These are phyloP conservation scores for Moesziomyces sp. DNA, from an alignment of 1,284 basidiomycete genomes.

Conservation along the genomic window DNA sequence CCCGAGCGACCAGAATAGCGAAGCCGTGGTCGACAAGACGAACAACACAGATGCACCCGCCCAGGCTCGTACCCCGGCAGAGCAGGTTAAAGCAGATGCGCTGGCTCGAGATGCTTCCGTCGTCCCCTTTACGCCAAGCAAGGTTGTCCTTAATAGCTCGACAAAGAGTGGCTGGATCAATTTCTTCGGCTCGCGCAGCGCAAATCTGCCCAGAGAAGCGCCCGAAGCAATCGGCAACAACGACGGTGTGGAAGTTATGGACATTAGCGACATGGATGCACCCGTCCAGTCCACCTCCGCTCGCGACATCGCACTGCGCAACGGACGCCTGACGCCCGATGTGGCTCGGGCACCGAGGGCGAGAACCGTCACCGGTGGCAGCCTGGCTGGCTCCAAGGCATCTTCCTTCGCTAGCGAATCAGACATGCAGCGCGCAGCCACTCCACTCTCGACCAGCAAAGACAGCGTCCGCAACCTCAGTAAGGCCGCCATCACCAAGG, in stretches of 20 bases:
- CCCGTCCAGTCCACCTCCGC: conserved; percentile 7
- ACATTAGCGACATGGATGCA: conserved; percentile 43
- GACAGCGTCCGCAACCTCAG: conserved; percentile 33
- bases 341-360: conserved; percentile 10
- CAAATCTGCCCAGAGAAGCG: conserved; percentile 24
- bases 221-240: conserved; percentile 28
- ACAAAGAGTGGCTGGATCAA: conserved; percentile 57
- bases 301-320: conserved; percentile 5
- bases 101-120: conserved; percentile 42
- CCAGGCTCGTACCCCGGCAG: conserved; percentile 50
- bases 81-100: conserved; percentile 63
- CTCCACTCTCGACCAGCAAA: conserved; percentile 37
- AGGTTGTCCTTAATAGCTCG: conserved; percentile 53
- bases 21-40: neutral
- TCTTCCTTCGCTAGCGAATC: conserved; percentile 28
- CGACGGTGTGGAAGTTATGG: conserved; percentile 61
- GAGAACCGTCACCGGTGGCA: conserved; percentile 14
- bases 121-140: conserved; percentile 34
- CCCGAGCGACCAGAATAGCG: neutral
- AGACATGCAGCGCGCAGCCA: conserved; percentile 7
- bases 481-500: conserved; percentile 39
- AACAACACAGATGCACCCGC: neutral
- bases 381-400: conserved; percentile 20
- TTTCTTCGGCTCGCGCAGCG: conserved; percentile 54
- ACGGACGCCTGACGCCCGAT: conserved; percentile 15